Percentiles rank a stretch among this genome's conserved stretches.
These are phyloP conservation scores for Berkeleyomyces rouxiae DNA, from an alignment of 2,329 filamentous ascomycete genomes.

Conservation along the genomic window DNA sequence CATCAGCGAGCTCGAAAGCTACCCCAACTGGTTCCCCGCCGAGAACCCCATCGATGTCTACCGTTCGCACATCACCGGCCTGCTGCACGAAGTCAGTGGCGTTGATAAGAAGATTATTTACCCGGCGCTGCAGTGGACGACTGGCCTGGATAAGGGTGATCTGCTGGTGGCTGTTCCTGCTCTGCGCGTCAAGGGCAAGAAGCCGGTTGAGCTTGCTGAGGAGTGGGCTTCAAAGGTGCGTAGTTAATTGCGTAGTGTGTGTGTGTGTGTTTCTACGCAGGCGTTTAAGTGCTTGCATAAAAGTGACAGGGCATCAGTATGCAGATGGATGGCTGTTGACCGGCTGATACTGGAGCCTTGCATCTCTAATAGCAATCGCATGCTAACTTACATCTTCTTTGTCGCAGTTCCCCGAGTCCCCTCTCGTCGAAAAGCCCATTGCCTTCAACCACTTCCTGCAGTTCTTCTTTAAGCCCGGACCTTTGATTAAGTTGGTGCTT, in stretches of 20 bases:
- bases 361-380: no score
- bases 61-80: constrained; percentile 55
- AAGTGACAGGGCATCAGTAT: not conserved
- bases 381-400: not conserved
- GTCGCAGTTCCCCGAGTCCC: constrained; percentile 52
- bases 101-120: constrained; percentile 57
- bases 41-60: constrained; percentile 67
- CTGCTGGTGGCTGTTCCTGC: constrained; percentile 62
- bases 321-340: no score
- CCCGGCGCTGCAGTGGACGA: constrained; percentile 61
- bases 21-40: constrained; percentile 45
- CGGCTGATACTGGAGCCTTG: no score
- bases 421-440: constrained; percentile 54
- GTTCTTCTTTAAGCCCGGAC: constrained; percentile 63
- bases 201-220: constrained; percentile 42
- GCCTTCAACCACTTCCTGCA: constrained; percentile 53
- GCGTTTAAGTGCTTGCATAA: not conserved
- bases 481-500: constrained; percentile 48
- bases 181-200: constrained; percentile 58
- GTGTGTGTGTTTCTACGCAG: not conserved
- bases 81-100: constrained; percentile 51
- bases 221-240: constrained; percentile 45
- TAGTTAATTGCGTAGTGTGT: not conserved
- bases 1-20: constrained; percentile 25
- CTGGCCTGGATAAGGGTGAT: constrained; percentile 67